Evolutionary conservation across 345 rosid species (phyloP).

Genomic region (Eucalyptus melliodora): DNA sequence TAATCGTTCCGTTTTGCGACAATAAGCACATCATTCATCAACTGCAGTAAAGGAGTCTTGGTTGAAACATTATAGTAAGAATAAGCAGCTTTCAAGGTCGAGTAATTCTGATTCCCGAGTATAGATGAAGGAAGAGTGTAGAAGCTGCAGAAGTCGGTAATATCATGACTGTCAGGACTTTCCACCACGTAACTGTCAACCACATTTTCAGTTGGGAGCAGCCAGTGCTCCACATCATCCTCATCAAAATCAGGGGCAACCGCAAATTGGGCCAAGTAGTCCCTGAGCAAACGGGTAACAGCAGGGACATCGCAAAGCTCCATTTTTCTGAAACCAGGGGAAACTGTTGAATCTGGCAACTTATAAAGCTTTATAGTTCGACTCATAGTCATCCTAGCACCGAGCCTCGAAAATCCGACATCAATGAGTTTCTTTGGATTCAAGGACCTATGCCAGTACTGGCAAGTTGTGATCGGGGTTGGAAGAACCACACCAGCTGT

Average conservation of each 20-base stretch:
- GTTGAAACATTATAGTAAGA: conserved; percentile 85
- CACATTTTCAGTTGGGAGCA: conserved; percentile 71
- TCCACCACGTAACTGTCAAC: conserved; percentile 82
- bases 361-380: conserved; percentile 84
- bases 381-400: conserved; percentile 96
- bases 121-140: conserved; percentile 91
- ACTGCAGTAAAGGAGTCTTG: conserved; percentile 74
- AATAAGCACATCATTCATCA: conserved; percentile 83
- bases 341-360: conserved; percentile 57
- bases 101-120: conserved; percentile 73
- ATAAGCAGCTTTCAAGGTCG: conserved; percentile 80
- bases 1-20: conserved; percentile 77
- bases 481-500: conserved; percentile 95
- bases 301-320: conserved; percentile 80
- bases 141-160: conserved; percentile 95
- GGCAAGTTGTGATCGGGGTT: conserved; percentile 80
- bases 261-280: conserved; percentile 54
- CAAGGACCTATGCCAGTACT: conserved; percentile 94
- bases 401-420: conserved; percentile 91
- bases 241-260: conserved; percentile 90
- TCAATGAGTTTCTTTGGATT: conserved; percentile 96
- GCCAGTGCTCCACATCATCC: conserved; percentile 85
- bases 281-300: conserved; percentile 66
- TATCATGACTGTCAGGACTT: conserved; percentile 71
- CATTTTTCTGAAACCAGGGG: conserved; percentile 91